These are phyloP conservation scores for Glutinoglossum americanum DNA, from an alignment of 495 filamentous ascomycete species.

Conservation along the genomic window DNA sequence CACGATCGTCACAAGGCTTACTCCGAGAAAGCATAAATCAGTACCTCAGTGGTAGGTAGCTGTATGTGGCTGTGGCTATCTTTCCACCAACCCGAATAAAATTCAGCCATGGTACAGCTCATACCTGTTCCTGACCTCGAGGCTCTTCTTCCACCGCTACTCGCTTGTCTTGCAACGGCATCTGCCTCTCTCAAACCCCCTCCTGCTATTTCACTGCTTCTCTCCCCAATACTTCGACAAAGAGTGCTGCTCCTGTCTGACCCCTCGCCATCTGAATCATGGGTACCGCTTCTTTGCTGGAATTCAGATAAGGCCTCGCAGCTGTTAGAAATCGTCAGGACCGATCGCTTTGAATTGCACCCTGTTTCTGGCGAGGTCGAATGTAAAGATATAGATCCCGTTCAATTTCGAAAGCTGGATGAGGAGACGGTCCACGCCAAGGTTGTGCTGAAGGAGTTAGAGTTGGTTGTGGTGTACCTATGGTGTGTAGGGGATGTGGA, in stretches of 20 bases:
- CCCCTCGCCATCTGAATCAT: constrained; percentile 44
- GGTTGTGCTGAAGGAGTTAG: constrained; percentile 25
- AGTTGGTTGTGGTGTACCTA: constrained; percentile 30
- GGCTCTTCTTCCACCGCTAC: constrained; percentile 46
- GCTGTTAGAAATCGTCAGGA: constrained; percentile 41
- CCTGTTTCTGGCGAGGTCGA: constrained; percentile 88
- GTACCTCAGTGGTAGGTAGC: too few relatives aligned
- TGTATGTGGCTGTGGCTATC: too few relatives aligned
- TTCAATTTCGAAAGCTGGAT: constrained; percentile 53
- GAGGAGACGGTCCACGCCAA: constrained; percentile 66
- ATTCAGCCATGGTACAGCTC: constrained; percentile 7
- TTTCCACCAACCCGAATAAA: background rate
- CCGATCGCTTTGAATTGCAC: constrained; percentile 60
- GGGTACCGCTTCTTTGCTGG: constrained; percentile 84
- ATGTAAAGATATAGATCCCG: constrained; percentile 37
- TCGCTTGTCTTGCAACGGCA: constrained; percentile 71
- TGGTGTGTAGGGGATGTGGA: constrained; percentile 50
- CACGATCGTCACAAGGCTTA: too few relatives aligned
- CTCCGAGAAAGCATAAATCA: too few relatives aligned
- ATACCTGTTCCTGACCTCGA: constrained; percentile 44
- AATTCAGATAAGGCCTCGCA: constrained; percentile 41
- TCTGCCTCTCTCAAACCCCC: constrained; percentile 59
- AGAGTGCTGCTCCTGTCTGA: constrained; percentile 52
- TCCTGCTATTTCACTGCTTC: constrained; percentile 52
- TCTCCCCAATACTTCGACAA: constrained; percentile 83